Evolutionary conservation across 2,329 filamentous ascomycete species (phyloP), one percentile per base, ranked within the genome.

Genomic region (Fusarium concolor): DNA sequence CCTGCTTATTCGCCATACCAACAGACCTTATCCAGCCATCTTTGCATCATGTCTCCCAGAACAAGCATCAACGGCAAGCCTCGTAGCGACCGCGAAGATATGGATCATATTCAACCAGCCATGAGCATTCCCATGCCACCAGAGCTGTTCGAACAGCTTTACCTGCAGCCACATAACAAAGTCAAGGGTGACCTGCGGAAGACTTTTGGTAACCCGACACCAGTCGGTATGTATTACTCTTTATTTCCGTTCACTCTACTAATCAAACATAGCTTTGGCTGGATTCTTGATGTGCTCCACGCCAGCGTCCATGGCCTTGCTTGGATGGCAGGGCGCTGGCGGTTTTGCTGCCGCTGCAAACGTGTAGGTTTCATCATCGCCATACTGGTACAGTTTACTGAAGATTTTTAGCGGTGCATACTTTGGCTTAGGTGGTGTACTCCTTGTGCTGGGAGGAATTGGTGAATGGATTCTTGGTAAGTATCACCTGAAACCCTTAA

Each of bases 101-200:
- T 77, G 22, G 60, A 70, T 8, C 67, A 66, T 12, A 75, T 74
- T 6, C 70, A 69, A 14, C 76, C 77, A 3, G 75, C 76, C 54
- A 80, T 79, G 18, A 84, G 80, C 70, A 79, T 86, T 9, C 76
- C 82, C 8, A 82, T 86, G 53, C 79, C 84, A 0, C 82, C 83
- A 1, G 84, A 85, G 71, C 74, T 83, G 2, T 87, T 86, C 56
- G 84, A 86, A 71, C 85, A 86, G 75, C 75, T 86, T 2, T 86
- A 86, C 62, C 77, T 86, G 11, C 80, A 78, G 4, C 84, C 84
- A 3, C 79, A 84, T 59, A 83, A 79, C 29, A 72, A 73, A 0
- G 80, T 83, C 14, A 79, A 81, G 29, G 83, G 83, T 5, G 78
- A 85, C 14, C 72, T 86, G 22, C 76, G 83, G 20, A 81, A 81